Percentiles rank a stretch among this genome's conserved stretches.
These are phyloP conservation scores for Trametes hirsuta DNA, from an alignment of 1,284 basidiomycete species.

Conservation along the genomic window DNA sequence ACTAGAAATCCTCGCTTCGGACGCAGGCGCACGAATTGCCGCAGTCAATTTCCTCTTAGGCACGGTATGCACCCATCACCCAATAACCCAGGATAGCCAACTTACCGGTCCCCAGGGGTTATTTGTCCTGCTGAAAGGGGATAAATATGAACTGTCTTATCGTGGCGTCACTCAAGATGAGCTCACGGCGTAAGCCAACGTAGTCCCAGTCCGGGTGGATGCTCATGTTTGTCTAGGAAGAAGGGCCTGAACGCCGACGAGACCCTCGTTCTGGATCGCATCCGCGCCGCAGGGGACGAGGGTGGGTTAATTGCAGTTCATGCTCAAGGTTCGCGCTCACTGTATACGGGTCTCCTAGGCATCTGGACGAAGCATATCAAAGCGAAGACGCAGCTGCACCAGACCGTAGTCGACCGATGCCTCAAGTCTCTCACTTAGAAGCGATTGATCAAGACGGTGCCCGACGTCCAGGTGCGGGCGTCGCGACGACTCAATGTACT, in stretches of 20 bases:
- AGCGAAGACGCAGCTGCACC: conserved; percentile 85
- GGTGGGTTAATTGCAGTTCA: conserved; percentile 43
- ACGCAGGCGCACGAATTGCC: conserved; percentile 55
- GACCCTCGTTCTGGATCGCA: conserved; percentile 75
- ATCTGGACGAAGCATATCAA: conserved; percentile 95
- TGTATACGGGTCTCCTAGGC: conserved; percentile 48
- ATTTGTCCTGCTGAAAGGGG: conserved; percentile 64
- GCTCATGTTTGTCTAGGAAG: conserved; percentile 50
- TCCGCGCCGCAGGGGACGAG: conserved; percentile 75
- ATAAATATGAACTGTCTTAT: conserved; percentile 62
- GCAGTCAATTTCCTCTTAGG: conserved; percentile 79
- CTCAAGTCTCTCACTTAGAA: conserved; percentile 85
- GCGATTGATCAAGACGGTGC: conserved; percentile 84
- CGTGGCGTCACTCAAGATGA: conserved; percentile 77
- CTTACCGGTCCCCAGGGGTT: conserved; percentile 45
- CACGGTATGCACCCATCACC: conserved; percentile 42
- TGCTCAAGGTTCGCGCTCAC: background rate
- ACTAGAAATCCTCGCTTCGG: conserved; percentile 61
- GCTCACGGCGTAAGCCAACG: conserved; percentile 65
- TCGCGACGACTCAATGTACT: background rate
- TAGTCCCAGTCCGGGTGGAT: background rate
- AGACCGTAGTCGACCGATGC: conserved; percentile 84
- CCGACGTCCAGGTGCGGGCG: conserved; percentile 59
- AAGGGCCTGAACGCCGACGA: conserved; percentile 79
- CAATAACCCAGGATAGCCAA: background rate